phyloP scores from a whole-genome alignment of 2,329 filamentous ascomycete species.

The Ambrosiella cleistominuta region DNA sequence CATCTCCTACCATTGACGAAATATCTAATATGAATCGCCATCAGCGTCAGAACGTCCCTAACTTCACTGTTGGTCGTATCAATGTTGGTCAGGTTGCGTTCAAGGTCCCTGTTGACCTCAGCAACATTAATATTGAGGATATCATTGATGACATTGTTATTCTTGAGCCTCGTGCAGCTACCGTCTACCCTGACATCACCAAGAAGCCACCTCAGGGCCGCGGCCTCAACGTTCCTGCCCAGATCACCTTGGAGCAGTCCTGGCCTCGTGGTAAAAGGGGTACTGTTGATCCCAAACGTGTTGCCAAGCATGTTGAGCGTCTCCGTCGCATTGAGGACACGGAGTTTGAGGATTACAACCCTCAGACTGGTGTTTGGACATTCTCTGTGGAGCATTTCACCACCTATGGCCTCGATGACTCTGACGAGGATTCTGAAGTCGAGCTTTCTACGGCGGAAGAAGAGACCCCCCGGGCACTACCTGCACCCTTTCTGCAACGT shows the following conservation, averaged over 20 bases:
- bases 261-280: slow-evolving; percentile 59
- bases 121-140: slow-evolving; percentile 59
- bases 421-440: slow-evolving; percentile 41
- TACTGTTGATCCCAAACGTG: slow-evolving; percentile 39
- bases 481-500: neutral
- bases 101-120: slow-evolving; percentile 66
- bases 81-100: slow-evolving; percentile 72
- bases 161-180: slow-evolving; percentile 61
- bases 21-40: slow-evolving; percentile 64
- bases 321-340: slow-evolving; percentile 67
- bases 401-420: slow-evolving; percentile 72
- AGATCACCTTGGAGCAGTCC: slow-evolving; percentile 76
- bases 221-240: slow-evolving; percentile 79
- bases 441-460: slow-evolving; percentile 1
- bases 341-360: slow-evolving; percentile 64
- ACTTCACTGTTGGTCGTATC: slow-evolving; percentile 67
- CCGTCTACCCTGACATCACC: slow-evolving; percentile 62
- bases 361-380: slow-evolving; percentile 66
- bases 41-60: slow-evolving; percentile 54
- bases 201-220: slow-evolving; percentile 74
- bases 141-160: slow-evolving; percentile 61
- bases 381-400: slow-evolving; percentile 96
- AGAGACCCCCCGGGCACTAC: neutral
- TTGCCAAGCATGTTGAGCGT: slow-evolving; percentile 67
- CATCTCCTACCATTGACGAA: slow-evolving; percentile 56